Conservation (phyloP, 352 stramenopile species). For the Thalassiosira oceanica region DNA sequence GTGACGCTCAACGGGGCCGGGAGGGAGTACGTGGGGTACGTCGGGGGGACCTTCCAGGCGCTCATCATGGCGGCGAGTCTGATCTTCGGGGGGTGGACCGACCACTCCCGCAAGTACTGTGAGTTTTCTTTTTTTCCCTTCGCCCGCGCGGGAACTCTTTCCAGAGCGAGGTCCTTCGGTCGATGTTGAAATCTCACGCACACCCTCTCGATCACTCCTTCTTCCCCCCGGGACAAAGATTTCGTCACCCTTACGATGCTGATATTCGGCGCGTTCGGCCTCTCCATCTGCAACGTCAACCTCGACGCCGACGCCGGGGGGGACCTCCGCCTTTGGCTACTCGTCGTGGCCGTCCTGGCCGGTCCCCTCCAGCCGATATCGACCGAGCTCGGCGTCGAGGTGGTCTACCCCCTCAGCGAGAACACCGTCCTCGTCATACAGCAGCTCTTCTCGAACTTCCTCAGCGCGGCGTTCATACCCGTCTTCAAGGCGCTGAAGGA, state of each 20-base stretch:
- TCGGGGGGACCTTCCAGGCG: slow-evolving; percentile 70
- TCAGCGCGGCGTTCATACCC: slow-evolving; percentile 74
- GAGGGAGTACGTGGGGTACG: slow-evolving; percentile 51
- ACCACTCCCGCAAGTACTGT: slow-evolving; percentile 29
- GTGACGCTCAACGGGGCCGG: slow-evolving; percentile 60
- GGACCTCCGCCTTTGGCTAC: slow-evolving; percentile 65
- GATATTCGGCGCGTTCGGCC: slow-evolving; percentile 72
- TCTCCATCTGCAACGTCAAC: slow-evolving; percentile 74
- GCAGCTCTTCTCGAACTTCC: slow-evolving; percentile 79
- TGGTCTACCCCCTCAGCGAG: slow-evolving; percentile 80
- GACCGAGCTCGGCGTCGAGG: slow-evolving; percentile 81
- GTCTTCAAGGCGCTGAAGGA: slow-evolving; percentile 73
- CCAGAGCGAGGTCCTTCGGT: too few species aligned
- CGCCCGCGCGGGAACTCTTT: too few species aligned
- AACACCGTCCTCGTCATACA: slow-evolving; percentile 80
- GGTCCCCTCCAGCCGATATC: slow-evolving; percentile 83
- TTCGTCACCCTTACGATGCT: slow-evolving; percentile 74
- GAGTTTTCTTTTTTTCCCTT: too few species aligned
- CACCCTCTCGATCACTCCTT: too few species aligned
- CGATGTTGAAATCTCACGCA: too few species aligned
- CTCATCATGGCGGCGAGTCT: slow-evolving; percentile 73
- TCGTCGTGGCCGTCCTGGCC: slow-evolving; percentile 65
- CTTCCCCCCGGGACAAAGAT: too few species aligned
- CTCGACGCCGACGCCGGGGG: slow-evolving; percentile 64
- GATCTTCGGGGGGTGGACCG: slow-evolving; percentile 59